Evolutionary conservation across 139 green algal species (phyloP).

Genomic region (Trebouxia sp.): DNA sequence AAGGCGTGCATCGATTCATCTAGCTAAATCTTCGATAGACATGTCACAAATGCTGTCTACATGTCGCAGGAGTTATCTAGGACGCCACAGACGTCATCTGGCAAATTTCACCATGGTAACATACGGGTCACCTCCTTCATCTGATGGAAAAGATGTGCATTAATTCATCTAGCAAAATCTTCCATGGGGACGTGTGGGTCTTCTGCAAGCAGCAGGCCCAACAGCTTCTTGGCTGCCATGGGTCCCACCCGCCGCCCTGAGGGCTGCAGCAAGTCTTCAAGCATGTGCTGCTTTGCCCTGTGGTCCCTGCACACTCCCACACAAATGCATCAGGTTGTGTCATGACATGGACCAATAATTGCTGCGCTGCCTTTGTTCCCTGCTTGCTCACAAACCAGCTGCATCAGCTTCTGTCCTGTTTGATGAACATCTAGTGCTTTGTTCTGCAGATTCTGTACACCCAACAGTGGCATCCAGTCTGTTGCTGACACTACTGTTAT

Average conservation of each 20-base stretch:
- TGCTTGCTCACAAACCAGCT: neutral
- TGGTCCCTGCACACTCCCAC: neutral
- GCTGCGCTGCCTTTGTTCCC: neutral
- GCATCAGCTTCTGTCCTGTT: neutral
- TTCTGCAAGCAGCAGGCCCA: conserved; percentile 9
- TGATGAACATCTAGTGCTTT: neutral
- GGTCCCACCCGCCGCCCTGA: neutral
- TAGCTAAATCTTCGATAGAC: no score
- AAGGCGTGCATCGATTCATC: no score
- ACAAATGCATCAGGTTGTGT: neutral
- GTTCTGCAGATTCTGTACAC: neutral
- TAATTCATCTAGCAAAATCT: neutral
- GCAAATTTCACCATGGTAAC: no score
- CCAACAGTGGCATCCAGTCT: no score
- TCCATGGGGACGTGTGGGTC: conserved; percentile 5
- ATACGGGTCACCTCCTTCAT: no score
- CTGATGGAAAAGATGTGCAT: no score
- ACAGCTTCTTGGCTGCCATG: conserved; percentile 16
- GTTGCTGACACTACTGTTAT: neutral
- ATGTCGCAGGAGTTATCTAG: no score
- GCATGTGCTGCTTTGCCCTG: conserved; percentile 2
- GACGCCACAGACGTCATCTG: no score
- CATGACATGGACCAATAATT: neutral
- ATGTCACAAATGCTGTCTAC: no score
- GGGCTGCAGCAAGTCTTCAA: neutral